Base-by-base conservation (phyloP, 2,329 filamentous ascomycete genomes). In the Sclerotinia trifoliorum region DNA sequence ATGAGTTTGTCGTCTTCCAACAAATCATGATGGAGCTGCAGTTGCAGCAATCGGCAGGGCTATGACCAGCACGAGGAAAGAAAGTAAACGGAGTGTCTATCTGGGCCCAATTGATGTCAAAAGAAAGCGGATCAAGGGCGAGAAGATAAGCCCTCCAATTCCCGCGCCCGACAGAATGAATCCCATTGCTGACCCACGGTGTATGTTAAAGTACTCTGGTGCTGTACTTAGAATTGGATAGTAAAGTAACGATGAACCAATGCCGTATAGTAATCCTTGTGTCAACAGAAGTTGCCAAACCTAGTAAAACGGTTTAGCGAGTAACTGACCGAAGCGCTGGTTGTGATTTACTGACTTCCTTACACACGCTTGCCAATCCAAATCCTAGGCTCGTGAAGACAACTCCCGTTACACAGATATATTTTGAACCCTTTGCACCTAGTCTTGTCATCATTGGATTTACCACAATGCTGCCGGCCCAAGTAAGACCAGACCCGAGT, bases 141-240 rank as follows among this genome's bases (percentile, higher is more conserved):
- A 79, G 67, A 82, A 77, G 0, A 81, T 72, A 7, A 83, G 77
- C 46, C 81, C 81, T 29, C 81, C 81, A 5, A 78, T 71, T 13
- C 81, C 81, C 48, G 80, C 79, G 24, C 81, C 81, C 0, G 79
- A 78, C 24, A 81, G 73, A 29, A 82, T 80, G 62, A 83, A 78
- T 0, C 81, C 81, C 77, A 83, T 80, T 2, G 82, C 81, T 6
- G 79, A 79, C 2, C 81, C 82, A 8, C 81, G 79, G 69, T 82
- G 80, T n/a, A 76, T 78, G 46, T 77, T 79, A 70, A 84, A 84
- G 71, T 83, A 85, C 72, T 84, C 82, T 0, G 83, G 82, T 13
- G 82, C 80, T 3, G 81, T 80, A 19, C 78, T 79, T 3, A 83
- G 73, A 39, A 84, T 76, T 0, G 81, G 81, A 17, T 75, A 78